Base-by-base conservation (phyloP, 768 basidiomycete genomes). In the Lactarius hatsudake region DNA sequence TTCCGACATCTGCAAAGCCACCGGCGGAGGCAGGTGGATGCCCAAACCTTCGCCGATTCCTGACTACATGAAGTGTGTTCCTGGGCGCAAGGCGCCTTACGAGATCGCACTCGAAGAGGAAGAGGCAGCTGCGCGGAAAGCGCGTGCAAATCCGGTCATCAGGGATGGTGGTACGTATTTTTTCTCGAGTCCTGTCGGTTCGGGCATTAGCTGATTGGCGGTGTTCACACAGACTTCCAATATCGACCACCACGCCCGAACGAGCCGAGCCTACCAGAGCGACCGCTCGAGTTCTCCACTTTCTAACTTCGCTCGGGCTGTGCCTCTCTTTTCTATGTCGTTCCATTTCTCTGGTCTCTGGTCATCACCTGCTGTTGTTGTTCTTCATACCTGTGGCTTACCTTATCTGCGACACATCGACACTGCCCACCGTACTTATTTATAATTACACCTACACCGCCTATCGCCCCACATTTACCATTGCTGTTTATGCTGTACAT, bases 1-100 rank as follows among this genome's bases (percentile, higher is more conserved):
- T 3, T 85, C 83, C 71, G 79, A 83, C 59, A 81, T 91, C 17
- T 93, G 91, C 79, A 93, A 93, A 72, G 88, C 87, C 1, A 84
- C 85, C 23, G 91, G 91, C 56, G 90, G 90, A 17, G 91, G 91
- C 18, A 85, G 91, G 40, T 93, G 91, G 91, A 66, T 20, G 10
- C 84, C 85, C 70, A 91, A 91, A 40, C 88, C 87, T 72, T 82
- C 81, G 36, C 76, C 77, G 13, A 73, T 69, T 71, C 81, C 64
- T 76, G 79, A 72, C 54, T 74, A 73, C 30, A 83, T 82, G 60
- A 79, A 82, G 69, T 83, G 87, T 15, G 76, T 85, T n/a, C 87
- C 87, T 1, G 89, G 89, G 10, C 82, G 81, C 72, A 90, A 89
- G 72, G 84, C 89, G 0, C 81, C 79, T 5, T 91, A 82, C 66